Percentiles rank a stretch among this genome's conserved stretches.
Conservation (phyloP, 1,284 basidiomycete species). For the Cutaneotrichosporon sp. region DNA sequence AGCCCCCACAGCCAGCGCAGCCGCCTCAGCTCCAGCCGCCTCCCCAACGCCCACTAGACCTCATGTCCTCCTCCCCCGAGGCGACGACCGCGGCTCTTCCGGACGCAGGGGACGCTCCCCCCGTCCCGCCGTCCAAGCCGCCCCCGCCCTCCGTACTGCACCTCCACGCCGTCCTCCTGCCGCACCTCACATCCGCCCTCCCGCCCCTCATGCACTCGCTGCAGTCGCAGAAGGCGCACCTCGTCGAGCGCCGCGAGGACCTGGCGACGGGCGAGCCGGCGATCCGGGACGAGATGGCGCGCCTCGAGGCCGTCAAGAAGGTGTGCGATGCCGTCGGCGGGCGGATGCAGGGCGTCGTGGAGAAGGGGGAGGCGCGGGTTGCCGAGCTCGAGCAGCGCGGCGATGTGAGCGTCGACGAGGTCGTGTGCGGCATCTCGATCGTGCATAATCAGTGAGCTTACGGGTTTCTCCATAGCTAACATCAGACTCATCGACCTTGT, state of each 20-base stretch:
- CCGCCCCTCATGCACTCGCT: slow-evolving; percentile 67
- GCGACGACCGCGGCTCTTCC: slow-evolving; percentile 44
- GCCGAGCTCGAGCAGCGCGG: slow-evolving; percentile 66
- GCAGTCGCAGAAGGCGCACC: slow-evolving; percentile 68
- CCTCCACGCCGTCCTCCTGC: slow-evolving; percentile 78
- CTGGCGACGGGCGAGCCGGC: slow-evolving; percentile 86
- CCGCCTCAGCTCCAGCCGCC: slow-evolving; percentile 35
- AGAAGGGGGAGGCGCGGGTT: slow-evolving; percentile 67
- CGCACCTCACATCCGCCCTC: slow-evolving; percentile 71
- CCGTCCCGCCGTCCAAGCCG: slow-evolving; percentile 78
- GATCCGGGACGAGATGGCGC: slow-evolving; percentile 90
- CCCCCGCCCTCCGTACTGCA: slow-evolving; percentile 69
- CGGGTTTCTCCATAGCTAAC: background rate
- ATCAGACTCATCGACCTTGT: slow-evolving; percentile 85
- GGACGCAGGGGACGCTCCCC: slow-evolving; percentile 59
- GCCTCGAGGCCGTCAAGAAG: slow-evolving; percentile 91
- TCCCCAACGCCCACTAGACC: slow-evolving; percentile 22
- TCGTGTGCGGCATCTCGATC: slow-evolving; percentile 91
- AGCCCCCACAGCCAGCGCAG: background rate
- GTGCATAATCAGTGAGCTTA: slow-evolving; percentile 87
- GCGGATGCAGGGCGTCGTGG: slow-evolving; percentile 65
- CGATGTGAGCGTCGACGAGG: slow-evolving; percentile 72
- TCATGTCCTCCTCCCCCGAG: slow-evolving; percentile 43
- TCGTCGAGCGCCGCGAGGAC: slow-evolving; percentile 77
- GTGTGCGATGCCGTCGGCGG: slow-evolving; percentile 79